Base-by-base conservation (phyloP, 495 filamentous ascomycete genomes). In the Niebla homalea region DNA sequence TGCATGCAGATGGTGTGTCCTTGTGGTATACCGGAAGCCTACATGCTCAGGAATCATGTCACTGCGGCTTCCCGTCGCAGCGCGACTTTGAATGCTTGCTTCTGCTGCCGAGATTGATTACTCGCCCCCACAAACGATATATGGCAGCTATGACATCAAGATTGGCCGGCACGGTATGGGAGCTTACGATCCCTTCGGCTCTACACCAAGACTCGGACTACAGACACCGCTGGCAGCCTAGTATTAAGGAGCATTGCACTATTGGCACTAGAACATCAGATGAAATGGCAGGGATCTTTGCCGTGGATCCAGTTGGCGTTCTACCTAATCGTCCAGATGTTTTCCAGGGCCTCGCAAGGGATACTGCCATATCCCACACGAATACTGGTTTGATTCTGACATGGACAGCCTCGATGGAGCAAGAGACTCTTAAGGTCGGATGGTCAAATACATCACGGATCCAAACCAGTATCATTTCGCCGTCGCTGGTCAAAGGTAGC, bases 351-450 rank as follows among this genome's bases (percentile, higher is more conserved):
- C 95, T 95, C 61, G 85, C 88, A 12, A 79, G 83, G 25, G 89
- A 95, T 56, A 82, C 94, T 43, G 88, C 85, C 10, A 80, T 94
- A 22, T 89, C 90, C 3, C 93, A 92, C 59, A 90, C 85, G 0
- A 68, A 78, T 14, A 78, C 71, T 20, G 90, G 90, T 5, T 65
- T 81, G 19, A 70, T 97, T 35, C 77, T 79, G 43, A 89, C 89
- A 29, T 95, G 89, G 89, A 85, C 89, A 10, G 88, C 87, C 8
- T 77, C 82, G 50, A 75, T 94, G 36, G 74, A 86, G 54, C 65
- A 66, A 12, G 64, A 68, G 42, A 64, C 67, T 16, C 50, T 62
- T 8, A 73, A 69, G 43, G 72, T 89, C 5, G 80, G 89, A 16
- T 97, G 90, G 90, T 75, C 95, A 11, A 73, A 80, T 10, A 93